Percentiles rank a stretch among this genome's conserved stretches.
These are phyloP conservation scores for Candida sp. DNA, from an alignment of 1,139 yeast species.

Conservation along the genomic window DNA sequence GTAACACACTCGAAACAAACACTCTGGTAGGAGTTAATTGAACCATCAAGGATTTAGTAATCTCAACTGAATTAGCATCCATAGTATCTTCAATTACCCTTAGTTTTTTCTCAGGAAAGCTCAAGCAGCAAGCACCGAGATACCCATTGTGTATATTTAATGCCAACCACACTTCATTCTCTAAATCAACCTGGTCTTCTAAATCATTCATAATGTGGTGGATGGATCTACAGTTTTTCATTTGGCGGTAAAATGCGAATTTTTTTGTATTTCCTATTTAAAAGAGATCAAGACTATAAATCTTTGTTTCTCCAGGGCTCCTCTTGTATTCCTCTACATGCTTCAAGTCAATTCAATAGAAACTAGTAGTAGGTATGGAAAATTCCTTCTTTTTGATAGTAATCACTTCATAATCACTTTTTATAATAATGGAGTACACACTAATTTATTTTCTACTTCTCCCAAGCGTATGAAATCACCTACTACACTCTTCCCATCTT, in stretches of 20 bases:
- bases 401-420: too few species aligned
- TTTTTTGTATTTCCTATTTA: too few species aligned
- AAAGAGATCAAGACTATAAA: too few species aligned
- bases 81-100: conserved; percentile 9
- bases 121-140: conserved; percentile 9
- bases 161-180: conserved; percentile 6
- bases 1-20: conserved; percentile 1
- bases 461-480: conserved; percentile 60
- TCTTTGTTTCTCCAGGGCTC: too few species aligned
- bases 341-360: background rate
- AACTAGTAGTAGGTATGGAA: too few species aligned
- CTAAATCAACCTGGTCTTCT: background rate
- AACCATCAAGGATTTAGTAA: conserved; percentile 8
- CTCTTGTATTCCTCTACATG: background rate
- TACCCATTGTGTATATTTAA: conserved; percentile 5
- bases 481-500: conserved; percentile 33
- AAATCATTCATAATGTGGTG: too few species aligned
- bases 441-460: conserved; percentile 52
- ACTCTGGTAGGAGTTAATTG: conserved; percentile 8
- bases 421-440: conserved; percentile 42
- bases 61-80: conserved; percentile 4
- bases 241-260: background rate
- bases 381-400: too few species aligned
- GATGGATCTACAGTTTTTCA: too few species aligned
- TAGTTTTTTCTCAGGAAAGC: conserved; percentile 3